Base-by-base conservation (phyloP, 441 rosid species). In the Adansonia rubrostipa region DNA sequence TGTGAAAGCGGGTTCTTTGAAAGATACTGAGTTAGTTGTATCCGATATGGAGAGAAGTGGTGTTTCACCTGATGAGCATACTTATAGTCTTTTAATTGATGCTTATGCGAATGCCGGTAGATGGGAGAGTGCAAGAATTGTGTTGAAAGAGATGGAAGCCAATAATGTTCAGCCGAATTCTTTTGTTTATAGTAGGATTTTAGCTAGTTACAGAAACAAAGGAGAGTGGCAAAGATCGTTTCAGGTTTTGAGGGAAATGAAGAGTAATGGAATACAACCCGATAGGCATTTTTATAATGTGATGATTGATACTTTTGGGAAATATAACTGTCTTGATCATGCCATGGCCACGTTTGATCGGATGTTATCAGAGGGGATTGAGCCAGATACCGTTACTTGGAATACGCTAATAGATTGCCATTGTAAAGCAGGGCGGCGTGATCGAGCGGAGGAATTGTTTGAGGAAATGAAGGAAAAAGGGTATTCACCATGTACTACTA, bases 191-290 rank as follows among this genome's bases (percentile, higher is more conserved):
- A 87, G 93, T 80, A 86, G 98, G 79, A 92, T 93, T 74, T 85
- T 96, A 75, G 94, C 98, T 3, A 84, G 91, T 79, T 94, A 93
- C 78, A 87, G 98, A 0, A 96, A 96, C 79, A 88, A 84, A 86
- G 99, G 99, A 33, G 94, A 94, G 81, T 96, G 98, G 99, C 98
- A 96, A 78, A 93, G 85, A 86, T 84, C 98, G 0, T 96, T 96
- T 84, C 97, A 96, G 83, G 96, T 96, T 61, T 85, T 96, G 84
- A 90, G 73, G 85, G 99, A 96, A 81, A 96, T 96, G 99, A 90
- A 89, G 83, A 86, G 85, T 50, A 83, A 85, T 14, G 99, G 99
- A 33, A 94, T 96, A 58, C 83, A 79, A 48, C 98, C 99, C 0
- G 98, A 96, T 79, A 85, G 93, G 73, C 92, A 92, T 72, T 94